Evolutionary conservation across 768 basidiomycete species (phyloP), one percentile per base, ranked within the genome.

Genomic region (Boletus subparvulus): DNA sequence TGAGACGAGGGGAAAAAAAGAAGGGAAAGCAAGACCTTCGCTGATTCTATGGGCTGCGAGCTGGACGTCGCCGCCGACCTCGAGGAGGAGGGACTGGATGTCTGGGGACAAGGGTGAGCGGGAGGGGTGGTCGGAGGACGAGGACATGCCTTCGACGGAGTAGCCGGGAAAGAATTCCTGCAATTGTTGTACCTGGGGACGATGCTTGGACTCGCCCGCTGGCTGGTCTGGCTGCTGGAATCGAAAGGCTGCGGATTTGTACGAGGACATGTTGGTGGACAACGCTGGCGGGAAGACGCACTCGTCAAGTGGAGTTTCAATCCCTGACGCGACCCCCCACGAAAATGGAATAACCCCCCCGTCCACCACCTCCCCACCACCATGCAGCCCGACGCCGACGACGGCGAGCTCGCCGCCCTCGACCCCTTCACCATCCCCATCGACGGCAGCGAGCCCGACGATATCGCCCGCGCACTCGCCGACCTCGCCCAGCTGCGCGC

Each of bases 151-250:
- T 64, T 91, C 88, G 61, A 75, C 77, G 65, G 87, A 81, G 83
- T 83, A 92, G 62, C 65, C 56, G 6, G 90, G 84, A 65, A 90
- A 92, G 56, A 81, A 69, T 66, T 92, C 91, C 69, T 85, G 82
- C 7, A 93, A 83, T 47, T 83, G 81, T 30, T 75, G 73, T 10
- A 84, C 81, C 62, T 90, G 76, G 0, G 73, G 17, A 49, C 79
- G 80, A 65, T 77, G 85, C 67, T 82, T 85, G 55, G 69, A 65
- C 55, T 73, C 65, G 39, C 28, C 10, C 11, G 24, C 26, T 4
- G 54, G 14, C 41, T 47, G 35, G 41, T 53, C 61, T 36, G 60
- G 36, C 40, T 54, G 48, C 58, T 71, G 61, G 60, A 54, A 53
- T 55, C 66, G 68, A 50, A 65, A 72, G 13, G 68, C 53, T 37